phyloP scores from a whole-genome alignment of 208 protist genomes.

The Strigomonas culicis region DNA sequence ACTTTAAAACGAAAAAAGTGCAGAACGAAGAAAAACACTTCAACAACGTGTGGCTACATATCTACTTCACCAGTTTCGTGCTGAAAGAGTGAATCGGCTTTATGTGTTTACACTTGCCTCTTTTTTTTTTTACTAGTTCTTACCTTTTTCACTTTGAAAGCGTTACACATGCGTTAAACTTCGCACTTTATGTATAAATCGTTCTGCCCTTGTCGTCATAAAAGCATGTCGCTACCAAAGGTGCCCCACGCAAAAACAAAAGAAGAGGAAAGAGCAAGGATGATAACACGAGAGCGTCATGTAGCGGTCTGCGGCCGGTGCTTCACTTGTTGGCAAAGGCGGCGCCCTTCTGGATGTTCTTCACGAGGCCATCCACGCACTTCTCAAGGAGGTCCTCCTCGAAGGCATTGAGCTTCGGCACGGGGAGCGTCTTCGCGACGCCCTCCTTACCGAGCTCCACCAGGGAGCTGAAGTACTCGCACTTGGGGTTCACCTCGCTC shows the following conservation, averaged over 20 bases:
- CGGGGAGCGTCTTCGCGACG: constrained; percentile 71
- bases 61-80: no score
- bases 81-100: no score
- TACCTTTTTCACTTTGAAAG: not conserved
- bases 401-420: constrained; percentile 39
- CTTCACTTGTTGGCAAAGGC: constrained; percentile 35
- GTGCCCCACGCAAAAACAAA: no score
- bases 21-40: not conserved
- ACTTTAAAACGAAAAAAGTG: constrained; percentile 1
- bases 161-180: no score
- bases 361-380: constrained; percentile 41
- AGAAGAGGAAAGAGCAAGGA: not conserved
- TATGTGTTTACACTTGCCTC: no score
- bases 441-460: constrained; percentile 70
- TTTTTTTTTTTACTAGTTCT: not conserved
- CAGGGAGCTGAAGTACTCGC: constrained; percentile 67
- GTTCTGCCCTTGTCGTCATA: no score
- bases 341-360: constrained; percentile 76
- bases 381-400: constrained; percentile 41
- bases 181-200: no score
- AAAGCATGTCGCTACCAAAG: no score
- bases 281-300: not conserved
- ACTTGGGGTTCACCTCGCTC: constrained; percentile 62
- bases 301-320: constrained; percentile 4
- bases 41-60: no score